These are phyloP conservation scores for Daldinia caldariorum DNA, from an alignment of 495 filamentous ascomycete genomes.

Conservation along the genomic window DNA sequence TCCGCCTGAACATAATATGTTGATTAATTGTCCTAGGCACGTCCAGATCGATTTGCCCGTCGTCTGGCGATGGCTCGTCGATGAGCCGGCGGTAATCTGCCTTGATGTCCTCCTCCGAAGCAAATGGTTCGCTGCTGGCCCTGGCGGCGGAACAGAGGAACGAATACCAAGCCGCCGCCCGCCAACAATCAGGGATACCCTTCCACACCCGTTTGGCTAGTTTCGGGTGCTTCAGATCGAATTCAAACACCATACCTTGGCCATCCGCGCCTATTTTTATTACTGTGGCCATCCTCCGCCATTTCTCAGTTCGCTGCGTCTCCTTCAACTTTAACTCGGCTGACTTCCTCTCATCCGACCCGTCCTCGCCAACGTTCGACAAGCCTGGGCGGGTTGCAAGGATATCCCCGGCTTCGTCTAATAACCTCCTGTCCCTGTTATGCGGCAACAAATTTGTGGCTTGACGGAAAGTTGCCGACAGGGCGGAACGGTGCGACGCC, in stretches of 20 bases:
- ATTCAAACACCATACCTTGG: slow-evolving; percentile 89
- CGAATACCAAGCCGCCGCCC: slow-evolving; percentile 91
- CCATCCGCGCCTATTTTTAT: slow-evolving; percentile 64
- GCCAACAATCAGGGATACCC: slow-evolving; percentile 96
- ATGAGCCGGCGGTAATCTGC: slow-evolving; percentile 74
- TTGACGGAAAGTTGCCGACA: slow-evolving; percentile 62
- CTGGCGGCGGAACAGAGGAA: slow-evolving; percentile 89
- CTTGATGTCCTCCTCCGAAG: slow-evolving; percentile 76
- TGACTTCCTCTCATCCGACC: slow-evolving; percentile 64
- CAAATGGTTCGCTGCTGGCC: slow-evolving; percentile 61
- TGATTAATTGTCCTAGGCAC: slow-evolving; percentile 94
- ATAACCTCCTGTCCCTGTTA: slow-evolving; percentile 74
- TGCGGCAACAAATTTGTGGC: slow-evolving; percentile 80
- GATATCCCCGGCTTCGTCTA: slow-evolving; percentile 92
- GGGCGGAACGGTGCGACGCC: slow-evolving; percentile 64
- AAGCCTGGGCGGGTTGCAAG: slow-evolving; percentile 78
- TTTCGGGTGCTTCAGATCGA: slow-evolving; percentile 85
- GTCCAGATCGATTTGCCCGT: slow-evolving; percentile 97
- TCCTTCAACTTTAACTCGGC: slow-evolving; percentile 79
- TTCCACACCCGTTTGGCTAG: slow-evolving; percentile 95
- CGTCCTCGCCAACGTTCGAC: slow-evolving; percentile 67
- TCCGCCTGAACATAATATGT: slow-evolving; percentile 95
- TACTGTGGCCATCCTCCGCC: slow-evolving; percentile 92
- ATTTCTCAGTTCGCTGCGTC: slow-evolving; percentile 87
- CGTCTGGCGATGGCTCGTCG: slow-evolving; percentile 80